phyloP scores from a whole-genome alignment of 2,329 filamentous ascomycete genomes.

The Microcyclospora tardicrescens region DNA sequence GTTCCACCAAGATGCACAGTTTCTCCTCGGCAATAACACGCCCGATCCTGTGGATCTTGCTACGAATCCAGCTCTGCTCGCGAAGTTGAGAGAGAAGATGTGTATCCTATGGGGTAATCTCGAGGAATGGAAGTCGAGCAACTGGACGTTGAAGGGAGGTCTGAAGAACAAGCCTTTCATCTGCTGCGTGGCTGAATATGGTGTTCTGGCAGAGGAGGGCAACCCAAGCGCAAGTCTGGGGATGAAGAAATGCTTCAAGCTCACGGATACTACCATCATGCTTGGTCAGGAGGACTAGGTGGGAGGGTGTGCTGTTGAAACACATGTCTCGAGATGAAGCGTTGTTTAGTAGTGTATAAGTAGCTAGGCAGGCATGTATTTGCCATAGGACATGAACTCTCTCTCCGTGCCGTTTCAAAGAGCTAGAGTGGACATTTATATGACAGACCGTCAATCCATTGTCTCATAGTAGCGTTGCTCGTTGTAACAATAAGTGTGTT shows the following conservation, averaged over 20 bases:
- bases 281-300: too few relatives aligned
- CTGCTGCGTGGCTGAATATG: conserved; percentile 32
- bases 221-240: conserved; percentile 23
- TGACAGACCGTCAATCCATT: too few relatives aligned
- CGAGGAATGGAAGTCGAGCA: conserved; percentile 48
- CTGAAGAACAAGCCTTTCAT: conserved; percentile 31
- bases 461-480: too few relatives aligned
- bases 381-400: too few relatives aligned
- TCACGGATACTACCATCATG: too few relatives aligned
- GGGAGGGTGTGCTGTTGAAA: too few relatives aligned
- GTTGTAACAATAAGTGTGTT: too few relatives aligned
- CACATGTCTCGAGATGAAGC: too few relatives aligned
- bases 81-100: conserved; percentile 52
- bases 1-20: conserved; percentile 44
- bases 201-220: conserved; percentile 22
- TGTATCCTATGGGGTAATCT: conserved; percentile 78
- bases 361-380: too few relatives aligned
- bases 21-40: conserved; percentile 41
- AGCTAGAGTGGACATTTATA: too few relatives aligned
- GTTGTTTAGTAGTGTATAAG: too few relatives aligned
- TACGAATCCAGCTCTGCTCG: conserved; percentile 36
- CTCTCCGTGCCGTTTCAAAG: too few relatives aligned
- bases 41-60: conserved; percentile 48
- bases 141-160: conserved; percentile 4
- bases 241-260: conserved; percentile 12